Base-by-base conservation (phyloP, 306 rosid species). In the Gillenia trifoliata region DNA sequence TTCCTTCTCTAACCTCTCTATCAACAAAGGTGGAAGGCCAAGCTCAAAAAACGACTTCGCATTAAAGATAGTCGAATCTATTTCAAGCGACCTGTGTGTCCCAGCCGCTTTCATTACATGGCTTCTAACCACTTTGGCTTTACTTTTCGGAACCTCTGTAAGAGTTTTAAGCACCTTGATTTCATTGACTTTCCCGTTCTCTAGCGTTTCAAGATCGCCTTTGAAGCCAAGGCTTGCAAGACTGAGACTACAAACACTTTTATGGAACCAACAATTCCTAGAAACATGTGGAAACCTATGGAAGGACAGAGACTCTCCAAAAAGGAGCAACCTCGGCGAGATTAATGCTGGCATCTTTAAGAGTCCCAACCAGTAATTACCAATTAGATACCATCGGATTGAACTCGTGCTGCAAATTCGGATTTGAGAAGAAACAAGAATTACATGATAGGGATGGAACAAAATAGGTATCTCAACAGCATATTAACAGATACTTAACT, bases 1-100 rank as follows among this genome's bases (percentile, higher is more conserved):
- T 75, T 87, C 94, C 11, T 66, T 85, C 82, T 81, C 98, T 66
- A 94, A 71, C 73, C 95, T 88, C 85, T 83, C 87, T 64, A 91
- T 85, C 83, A 94, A 73, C 64, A 73, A 67, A 33, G 47, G 77
- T 0, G 96, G 91, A 54, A 94, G 81, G 62, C 97, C 96, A 31
- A 94, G 96, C 85, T 94, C 97, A 3, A 89, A 82, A 84, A 94
- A 94, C 17, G 93, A 89, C 64, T 87, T 68, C 0, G 87, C 93
- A n/a, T 89, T 85, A 87, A 94, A 91, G 1, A 92, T 89, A 31
- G 87, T 90, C 50, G 75, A 75, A 66, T 91, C 94, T 16, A 79
- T 82, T 52, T 79, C 83, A 73, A 73, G 80, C 47, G 59, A 74
- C 25, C 75, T 82, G 17, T 23, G 30, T 34, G 33, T 75, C 80